Conservation (phyloP, 176 grass and related monocot genomes). For the Echinochloa phyllopogon region DNA sequence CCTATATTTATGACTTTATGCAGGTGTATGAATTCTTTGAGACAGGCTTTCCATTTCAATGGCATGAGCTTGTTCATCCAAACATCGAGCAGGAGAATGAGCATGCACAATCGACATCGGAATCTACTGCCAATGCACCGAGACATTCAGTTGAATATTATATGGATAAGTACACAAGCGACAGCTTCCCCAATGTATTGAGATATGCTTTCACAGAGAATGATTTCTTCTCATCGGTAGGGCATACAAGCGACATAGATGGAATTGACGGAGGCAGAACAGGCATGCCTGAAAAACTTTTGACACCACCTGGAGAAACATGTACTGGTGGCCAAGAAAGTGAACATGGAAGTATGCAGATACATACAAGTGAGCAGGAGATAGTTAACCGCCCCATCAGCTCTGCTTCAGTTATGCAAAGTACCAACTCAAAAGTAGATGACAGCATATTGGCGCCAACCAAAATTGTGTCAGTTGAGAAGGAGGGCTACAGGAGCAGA, state of each 20-base stretch:
- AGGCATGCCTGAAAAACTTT: constrained; percentile 12
- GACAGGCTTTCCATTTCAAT: constrained; percentile 31
- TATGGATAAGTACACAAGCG: background rate
- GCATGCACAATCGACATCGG: background rate
- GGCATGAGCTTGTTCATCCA: constrained; percentile 27
- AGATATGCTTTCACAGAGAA: background rate
- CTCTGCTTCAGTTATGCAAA: background rate
- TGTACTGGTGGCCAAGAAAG: constrained; percentile 16
- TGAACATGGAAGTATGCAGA: background rate
- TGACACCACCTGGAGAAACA: constrained; percentile 31
- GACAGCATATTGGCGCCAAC: background rate
- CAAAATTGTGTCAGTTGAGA: background rate
- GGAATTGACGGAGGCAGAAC: background rate
- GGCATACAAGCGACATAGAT: background rate
- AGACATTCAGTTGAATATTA: background rate
- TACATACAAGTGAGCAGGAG: background rate
- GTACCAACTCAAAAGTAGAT: constrained; percentile 11
- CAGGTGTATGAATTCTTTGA: constrained; percentile 42
- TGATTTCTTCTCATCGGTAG: constrained; percentile 5
- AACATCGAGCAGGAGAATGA: background rate
- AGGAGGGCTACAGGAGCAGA: background rate
- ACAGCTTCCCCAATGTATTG: background rate
- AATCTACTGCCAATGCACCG: background rate
- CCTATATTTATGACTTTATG: constrained; percentile 33
- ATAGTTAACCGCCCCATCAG: background rate